Base-by-base conservation (phyloP, 805 yeast species). In the Metschnikowia proteae region DNA sequence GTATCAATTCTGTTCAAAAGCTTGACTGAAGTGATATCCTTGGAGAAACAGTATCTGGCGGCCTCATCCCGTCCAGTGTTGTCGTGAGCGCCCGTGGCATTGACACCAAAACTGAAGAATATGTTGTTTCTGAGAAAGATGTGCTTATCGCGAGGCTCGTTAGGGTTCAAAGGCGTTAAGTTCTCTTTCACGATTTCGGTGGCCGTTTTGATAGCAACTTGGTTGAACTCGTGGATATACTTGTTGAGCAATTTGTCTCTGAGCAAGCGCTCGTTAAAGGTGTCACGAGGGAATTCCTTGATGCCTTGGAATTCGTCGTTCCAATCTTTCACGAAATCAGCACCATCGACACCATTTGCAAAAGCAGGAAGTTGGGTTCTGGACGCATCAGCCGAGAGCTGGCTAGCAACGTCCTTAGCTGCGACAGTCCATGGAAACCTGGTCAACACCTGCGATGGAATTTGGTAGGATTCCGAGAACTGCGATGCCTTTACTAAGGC, bases 281-380 rank as follows among this genome's bases (percentile, higher is more conserved):
- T 65, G 1, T 73, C 61, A 32, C 74, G 71, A 30, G 89, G 82
- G 52, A 89, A 74, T 55, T 90, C 97, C 53, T 82, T 80, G 42
- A 88, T 76, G 3, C 88, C 76, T 71, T 94, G 98, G 61, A 82
- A 82, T 58, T 94, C 97, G 56, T 86, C 96, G 64, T 90, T 90
- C 87, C 95, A 91, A 59, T 92, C 96, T 59, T 84, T 84, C 37
- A 70, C 66, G 22, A 69, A 63, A 43, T 78, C 83, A 28, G 79
- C 76, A 37, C 83, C 86, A 54, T 81, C 86, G 25, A 76, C 73
- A 34, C 87, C 87, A 54, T 79, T 78, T 38, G 67, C 59, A 38
- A 82, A 68, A 43, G 72, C 71, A 53, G 67, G 79, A 45, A 75
- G 69, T 68, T 86, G 94, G 31, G 83, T 65, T 54, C 84, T 74